A percentile compares a stretch with the other conserved stretches of the same genome.
These are phyloP conservation scores for Calocybe indica DNA, from an alignment of 768 basidiomycete genomes.

Conservation along the genomic window DNA sequence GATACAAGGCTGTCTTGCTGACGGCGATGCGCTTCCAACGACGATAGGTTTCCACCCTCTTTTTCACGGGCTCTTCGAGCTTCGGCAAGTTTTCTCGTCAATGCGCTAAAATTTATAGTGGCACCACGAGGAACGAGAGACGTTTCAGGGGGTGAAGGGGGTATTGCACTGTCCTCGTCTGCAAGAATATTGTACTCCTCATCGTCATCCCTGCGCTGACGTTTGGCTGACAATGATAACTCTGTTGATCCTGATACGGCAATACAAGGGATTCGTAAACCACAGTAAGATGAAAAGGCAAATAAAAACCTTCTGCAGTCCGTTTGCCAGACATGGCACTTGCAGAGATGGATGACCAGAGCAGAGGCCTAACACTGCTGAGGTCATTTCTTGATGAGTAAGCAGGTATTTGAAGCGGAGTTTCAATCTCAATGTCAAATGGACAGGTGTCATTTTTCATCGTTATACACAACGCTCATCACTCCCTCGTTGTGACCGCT, in stretches of 20 bases:
- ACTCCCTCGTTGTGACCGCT: conserved; percentile 15
- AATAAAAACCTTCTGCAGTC: conserved; percentile 30
- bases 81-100: conserved; percentile 74
- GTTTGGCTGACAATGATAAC: conserved; percentile 32
- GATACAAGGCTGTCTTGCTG: conserved; percentile 76
- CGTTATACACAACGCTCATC: conserved; percentile 14
- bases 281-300: conserved; percentile 1
- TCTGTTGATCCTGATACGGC: conserved; percentile 17
- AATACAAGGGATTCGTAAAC: not conserved
- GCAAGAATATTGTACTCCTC: conserved; percentile 49
- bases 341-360: not conserved
- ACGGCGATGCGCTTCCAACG: conserved; percentile 58
- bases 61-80: conserved; percentile 43
- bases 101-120: conserved; percentile 84
- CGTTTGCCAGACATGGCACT: conserved; percentile 30
- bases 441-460: conserved; percentile 6
- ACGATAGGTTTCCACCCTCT: conserved; percentile 39
- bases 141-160: conserved; percentile 47
- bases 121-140: conserved; percentile 60
- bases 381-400: conserved; percentile 9
- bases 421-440: conserved; percentile 16
- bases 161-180: conserved; percentile 53
- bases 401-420: conserved; percentile 27
- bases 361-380: not conserved
- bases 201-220: conserved; percentile 38